Evolutionary conservation across 768 basidiomycete species (phyloP), one percentile per base, ranked within the genome.

Genomic region (Amanita rubescens): DNA sequence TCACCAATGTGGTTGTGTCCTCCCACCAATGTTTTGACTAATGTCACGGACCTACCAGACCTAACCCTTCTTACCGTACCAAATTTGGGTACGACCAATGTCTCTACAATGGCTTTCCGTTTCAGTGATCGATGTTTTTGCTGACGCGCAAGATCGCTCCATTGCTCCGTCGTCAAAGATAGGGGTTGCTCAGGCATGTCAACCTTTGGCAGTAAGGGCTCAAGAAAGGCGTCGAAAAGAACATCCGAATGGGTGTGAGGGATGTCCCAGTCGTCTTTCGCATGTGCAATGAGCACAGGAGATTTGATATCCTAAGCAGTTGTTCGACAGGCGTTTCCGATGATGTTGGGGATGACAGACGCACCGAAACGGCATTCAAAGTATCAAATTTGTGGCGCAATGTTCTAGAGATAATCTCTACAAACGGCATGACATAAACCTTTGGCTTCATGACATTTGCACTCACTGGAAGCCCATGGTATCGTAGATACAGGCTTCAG

Each of bases 231-330:
- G 38, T 87, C 73, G 65, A 94, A 92, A 20, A 95, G 77, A 0
- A 74, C 71, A 24, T 78, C 74, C 0, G 91, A 89, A 64, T 94
- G 91, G 0, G 78, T 72, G 62, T 80, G 69, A 0, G 88, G 85
- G 48, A 94, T 91, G 20, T 90, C 86, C 66, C 73, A 77, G 69
- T 95, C 93, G 63, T 93, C 75, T 62, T 78, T 71, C 49, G 90
- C 82, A 62, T 95, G 93, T 0, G 77, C 82, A 58, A 95, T 80
- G 32, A 94, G 68, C 2, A 90, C 76, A 5, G 87, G 77, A 0
- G 75, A 76, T 48, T 82, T 80, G 58, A 92, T 80, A 54, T 75
- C 72, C 88, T 90, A 61, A 25, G 19, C 34, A 62, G 67, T 2
- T 66, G 35, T 66, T 57, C 20, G 49, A 71, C 14, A 33, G 25